phyloP scores from a whole-genome alignment of 176 grass and related monocot genomes.

The Bromus sterilis region DNA sequence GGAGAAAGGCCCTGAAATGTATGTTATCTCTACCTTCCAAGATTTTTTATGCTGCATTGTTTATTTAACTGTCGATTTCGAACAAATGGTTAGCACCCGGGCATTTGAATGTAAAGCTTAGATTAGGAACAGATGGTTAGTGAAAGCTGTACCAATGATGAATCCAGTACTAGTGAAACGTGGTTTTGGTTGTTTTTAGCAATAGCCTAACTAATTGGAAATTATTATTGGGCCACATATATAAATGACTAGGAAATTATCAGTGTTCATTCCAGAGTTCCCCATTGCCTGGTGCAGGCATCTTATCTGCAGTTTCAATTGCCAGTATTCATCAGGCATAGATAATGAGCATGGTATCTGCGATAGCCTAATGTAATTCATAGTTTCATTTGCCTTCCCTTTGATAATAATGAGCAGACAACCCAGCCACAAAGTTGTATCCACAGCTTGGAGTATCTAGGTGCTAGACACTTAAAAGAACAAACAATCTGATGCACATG shows the following conservation, averaged over 20 bases:
- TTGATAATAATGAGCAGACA: neutral
- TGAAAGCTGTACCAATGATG: neutral
- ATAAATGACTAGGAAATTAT: neutral
- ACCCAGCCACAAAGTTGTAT: neutral
- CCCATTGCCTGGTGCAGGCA: neutral
- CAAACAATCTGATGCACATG: neutral
- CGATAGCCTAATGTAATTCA: neutral
- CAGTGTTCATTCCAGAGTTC: neutral
- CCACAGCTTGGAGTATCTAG: neutral
- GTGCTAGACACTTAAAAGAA: neutral
- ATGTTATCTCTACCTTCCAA: slow-evolving; percentile 3
- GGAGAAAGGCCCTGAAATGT: slow-evolving; percentile 96
- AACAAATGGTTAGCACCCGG: neutral
- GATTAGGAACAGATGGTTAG: neutral
- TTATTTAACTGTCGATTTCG: neutral
- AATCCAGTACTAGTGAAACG: neutral
- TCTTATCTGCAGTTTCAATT: neutral
- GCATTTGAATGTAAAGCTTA: neutral
- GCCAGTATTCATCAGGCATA: neutral
- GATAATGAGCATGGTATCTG: neutral
- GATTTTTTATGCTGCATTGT: neutral
- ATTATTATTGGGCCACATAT: neutral
- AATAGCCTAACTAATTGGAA: neutral
- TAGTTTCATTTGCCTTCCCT: neutral
- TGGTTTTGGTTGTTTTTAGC: neutral